Evolutionary conservation across 2,329 filamentous ascomycete species (phyloP), one percentile per base, ranked within the genome.

Genomic region (Coleophoma eucalyptorum): DNA sequence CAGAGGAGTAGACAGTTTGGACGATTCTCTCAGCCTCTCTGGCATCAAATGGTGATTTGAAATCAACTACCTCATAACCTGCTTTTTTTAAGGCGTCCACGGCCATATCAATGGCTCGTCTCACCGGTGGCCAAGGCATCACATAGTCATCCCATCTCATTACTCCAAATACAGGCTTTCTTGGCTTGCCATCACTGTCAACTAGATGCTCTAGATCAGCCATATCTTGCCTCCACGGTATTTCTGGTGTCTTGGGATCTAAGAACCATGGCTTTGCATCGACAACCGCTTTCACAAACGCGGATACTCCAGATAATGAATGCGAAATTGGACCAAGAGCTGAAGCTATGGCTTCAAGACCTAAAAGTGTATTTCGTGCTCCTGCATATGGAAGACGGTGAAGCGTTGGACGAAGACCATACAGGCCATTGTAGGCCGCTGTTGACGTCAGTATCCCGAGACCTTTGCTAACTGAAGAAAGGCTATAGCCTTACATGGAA

Each of bases 91-190:
- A 53, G 7, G 58, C 58, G 20, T 56, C 53, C 21, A 55, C 55
- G 7, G 59, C 60, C 32, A 57, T 58, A 18, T 57, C 54, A 41
- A 66, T 45, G 13, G 57, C 65, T 18, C 65, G 52, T 51, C 59
- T 59, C 18, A 68, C 55, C 2, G 66, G 66, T 7, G 67, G 67
- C 21, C 67, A 60, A 12, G 75, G 72, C 1, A 66, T 67, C 60
- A 59, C 11, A 57, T 60, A 8, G 64, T 56, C 3, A 57, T 53
- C 8, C 60, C 61, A 47, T 69, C 65, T 71, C 34, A 83, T 58
- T 0, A 84, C 65, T 0, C 73, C 82, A 55, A 86, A 76, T 3
- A 75, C 71, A 19, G 85, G 69, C 18, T 38, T 38, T 2, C 58
- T 52, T 1, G 54, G 43, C 1, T 57, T 59, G 37, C 53, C 56